Base-by-base conservation (phyloP, 1,284 basidiomycete species). In the Naganishia sp. region DNA sequence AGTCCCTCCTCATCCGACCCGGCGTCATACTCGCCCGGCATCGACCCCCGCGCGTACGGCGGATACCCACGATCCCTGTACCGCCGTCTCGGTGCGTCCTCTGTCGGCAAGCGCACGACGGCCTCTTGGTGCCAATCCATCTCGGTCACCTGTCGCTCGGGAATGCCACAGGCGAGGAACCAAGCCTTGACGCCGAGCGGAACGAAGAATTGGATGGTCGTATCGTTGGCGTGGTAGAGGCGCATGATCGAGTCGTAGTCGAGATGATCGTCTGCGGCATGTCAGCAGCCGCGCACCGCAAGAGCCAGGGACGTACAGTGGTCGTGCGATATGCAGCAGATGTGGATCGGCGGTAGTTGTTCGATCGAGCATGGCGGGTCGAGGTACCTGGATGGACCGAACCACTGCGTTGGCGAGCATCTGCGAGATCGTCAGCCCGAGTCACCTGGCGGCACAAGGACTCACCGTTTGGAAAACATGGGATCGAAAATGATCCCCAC, bases 121-220 rank as follows among this genome's bases (percentile, higher is more conserved):
- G 75, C 69, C 69, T 79, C 78, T 68, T 75, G 72, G 73, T 75
- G 79, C 79, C 79, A 80, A 70, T 80, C 79, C 18, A 80, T 72
- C 68, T 79, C 77, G 35, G 74, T 77, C 13, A 80, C 65, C 21
- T 77, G 69, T n/a, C 68, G 49, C 43, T 66, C 66, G 0, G 78
- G 76, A 47, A 80, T 77, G 7, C 72, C 72, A 31, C 70, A 74
- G 18, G 68, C 53, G 10, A 66, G 68, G 70, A 80, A 80, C 78
- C 77, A 80, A 54, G 71, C 63, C 32, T 73, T 76, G 2, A 79
- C 68, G 9, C 76, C 78, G 15, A 79, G 70, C 0, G 77, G 76
- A 1, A 79, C 78, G 60, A 80, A 72, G 65, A 79, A 80, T 57
- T 79, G 77, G 21, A 80, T 73, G 28, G 46, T 21, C 23, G 31